Conservation (phyloP, 1,284 basidiomycete species). For the Trichosporon sp. region DNA sequence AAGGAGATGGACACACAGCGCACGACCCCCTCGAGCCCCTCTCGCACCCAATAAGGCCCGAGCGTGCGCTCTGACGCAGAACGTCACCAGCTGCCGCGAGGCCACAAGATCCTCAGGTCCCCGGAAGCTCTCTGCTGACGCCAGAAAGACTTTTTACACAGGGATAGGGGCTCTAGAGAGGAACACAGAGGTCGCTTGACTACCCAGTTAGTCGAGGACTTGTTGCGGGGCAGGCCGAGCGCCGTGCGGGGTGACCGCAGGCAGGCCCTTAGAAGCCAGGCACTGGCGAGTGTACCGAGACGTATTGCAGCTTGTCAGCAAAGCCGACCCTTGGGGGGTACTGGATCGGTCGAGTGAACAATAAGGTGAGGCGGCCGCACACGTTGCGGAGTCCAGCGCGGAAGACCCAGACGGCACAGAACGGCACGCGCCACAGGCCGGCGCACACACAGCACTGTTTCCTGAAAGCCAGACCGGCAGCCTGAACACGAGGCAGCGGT, state of each 20-base stretch:
- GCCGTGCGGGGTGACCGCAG: not conserved
- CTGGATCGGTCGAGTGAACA: not conserved
- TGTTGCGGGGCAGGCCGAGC: not conserved
- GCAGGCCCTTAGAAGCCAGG: not conserved
- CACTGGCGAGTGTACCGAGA: not conserved
- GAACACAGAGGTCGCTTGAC: not conserved
- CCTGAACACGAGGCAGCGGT: slow-evolving; percentile 18
- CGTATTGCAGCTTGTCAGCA: not conserved
- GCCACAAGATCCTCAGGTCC: not conserved
- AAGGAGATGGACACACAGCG: not conserved
- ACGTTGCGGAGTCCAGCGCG: not conserved
- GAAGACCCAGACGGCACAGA: too few relatives aligned
- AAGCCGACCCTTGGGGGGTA: not conserved
- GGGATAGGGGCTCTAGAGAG: not conserved
- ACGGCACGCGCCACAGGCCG: slow-evolving; percentile 4
- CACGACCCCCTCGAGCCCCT: not conserved
- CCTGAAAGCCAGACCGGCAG: not conserved
- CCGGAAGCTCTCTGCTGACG: not conserved
- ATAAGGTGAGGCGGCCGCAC: not conserved
- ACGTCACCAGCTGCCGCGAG: not conserved
- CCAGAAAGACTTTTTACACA: not conserved
- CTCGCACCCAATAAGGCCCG: slow-evolving; percentile 9
- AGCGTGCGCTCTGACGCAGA: slow-evolving; percentile 7
- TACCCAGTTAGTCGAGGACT: not conserved
- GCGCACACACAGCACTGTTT: not conserved